Evolutionary conservation across 345 rosid genomes (phyloP).

Genomic region (rapeseed (Brassica napus)): Da-Ae NC_063435.1:26087001-26087500

Average conservation of each 20-base stretch:
- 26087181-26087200: conserved; percentile 82
- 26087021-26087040: neutral
- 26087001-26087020: neutral
- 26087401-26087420: neutral
- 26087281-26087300: neutral
- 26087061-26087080: conserved; percentile 81
- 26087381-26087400: neutral
- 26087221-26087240: neutral
- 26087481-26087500: conserved; percentile 61
- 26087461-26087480: conserved; percentile 77
- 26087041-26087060: conserved; percentile 69
- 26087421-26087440: conserved; percentile 57
- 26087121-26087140: conserved; percentile 87
- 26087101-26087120: conserved; percentile 65
- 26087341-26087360: neutral
- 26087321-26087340: too few species aligned
- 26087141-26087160: conserved; percentile 91
- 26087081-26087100: conserved; percentile 64
- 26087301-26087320: neutral
- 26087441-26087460: conserved; percentile 92
- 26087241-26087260: neutral
- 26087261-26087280: neutral
- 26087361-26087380: neutral
- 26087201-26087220: conserved; percentile 48
- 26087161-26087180: conserved; percentile 73